Base-by-base conservation (phyloP, 169 alveolate species). In the Plasmodium relictum region DNA sequence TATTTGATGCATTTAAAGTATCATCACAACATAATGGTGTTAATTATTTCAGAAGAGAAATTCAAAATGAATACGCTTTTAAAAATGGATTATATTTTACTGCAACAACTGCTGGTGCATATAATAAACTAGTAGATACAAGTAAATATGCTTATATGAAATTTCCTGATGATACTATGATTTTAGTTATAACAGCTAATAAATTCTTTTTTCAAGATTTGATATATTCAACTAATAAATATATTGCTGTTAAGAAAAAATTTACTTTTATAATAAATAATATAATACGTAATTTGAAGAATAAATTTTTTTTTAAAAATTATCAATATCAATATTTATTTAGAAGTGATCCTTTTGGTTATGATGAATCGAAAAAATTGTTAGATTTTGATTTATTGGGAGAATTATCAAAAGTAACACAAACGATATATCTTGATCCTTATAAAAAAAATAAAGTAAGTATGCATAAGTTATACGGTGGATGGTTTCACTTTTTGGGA, bases 381-480 rank as follows among this genome's bases (percentile, higher is more conserved):
- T 37, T 83, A 20, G 91, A 83, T 9, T 54, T 83, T 61, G 74
- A 69, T 10, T 24, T 83, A 37, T 50, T 83, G 14, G 91, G 91
- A 68, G 86, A 83, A 56, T 9, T 83, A 14, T 83, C 91, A 0
- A 24, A 45, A 20, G 85, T n/a, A 2, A 83, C 91, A 0, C 91
- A 83, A 50, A 50, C 86, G 1, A 83, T 83, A 18, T 20, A 14
- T 20, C 42, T 56, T 0, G 91, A 70, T 14, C 73, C 54, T 8
- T 50, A 26, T 7, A 59, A 41, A 31, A 31, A 37, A 10, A 68
- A 31, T 1, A 83, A 56, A 22, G 86, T 83, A 24, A 18, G 54
- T 16, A 83, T 83, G 91, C 91, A 83, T 44, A 83, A 69, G 20
- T 14, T 83, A 18, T 83, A 83, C 41, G 91, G 91, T 42, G 91